These are phyloP conservation scores for Epichloe scottii DNA, from an alignment of 2,329 filamentous ascomycete genomes.

Conservation along the genomic window DNA sequence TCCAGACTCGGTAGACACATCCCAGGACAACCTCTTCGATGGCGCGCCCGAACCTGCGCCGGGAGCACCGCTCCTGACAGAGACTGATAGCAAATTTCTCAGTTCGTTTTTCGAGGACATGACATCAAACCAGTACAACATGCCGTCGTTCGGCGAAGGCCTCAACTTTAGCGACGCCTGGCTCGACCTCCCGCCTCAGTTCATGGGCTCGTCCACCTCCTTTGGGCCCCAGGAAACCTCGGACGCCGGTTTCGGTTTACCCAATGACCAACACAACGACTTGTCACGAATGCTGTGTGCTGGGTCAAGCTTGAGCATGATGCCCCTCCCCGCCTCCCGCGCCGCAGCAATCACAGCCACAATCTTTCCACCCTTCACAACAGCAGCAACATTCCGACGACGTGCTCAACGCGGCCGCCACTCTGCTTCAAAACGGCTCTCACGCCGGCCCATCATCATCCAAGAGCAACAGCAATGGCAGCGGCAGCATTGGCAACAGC, in stretches of 20 bases:
- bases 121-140: slow-evolving; percentile 35
- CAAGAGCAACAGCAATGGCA: slow-evolving; percentile 1
- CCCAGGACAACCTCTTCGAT: slow-evolving; percentile 34
- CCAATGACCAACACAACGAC: slow-evolving; percentile 8
- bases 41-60: slow-evolving; percentile 47
- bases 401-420: slow-evolving; percentile 43
- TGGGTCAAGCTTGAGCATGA: slow-evolving; percentile 22
- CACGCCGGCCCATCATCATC: background rate
- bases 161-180: slow-evolving; percentile 38
- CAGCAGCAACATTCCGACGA: slow-evolving; percentile 33
- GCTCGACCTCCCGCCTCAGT: slow-evolving; percentile 48
- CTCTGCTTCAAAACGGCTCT: slow-evolving; percentile 33
- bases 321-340: slow-evolving; percentile 23
- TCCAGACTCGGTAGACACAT: slow-evolving; percentile 32
- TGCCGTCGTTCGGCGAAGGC: slow-evolving; percentile 37
- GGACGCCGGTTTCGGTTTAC: slow-evolving; percentile 8
- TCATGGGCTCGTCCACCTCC: slow-evolving; percentile 54
- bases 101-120: slow-evolving; percentile 45
- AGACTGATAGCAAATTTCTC: slow-evolving; percentile 46
- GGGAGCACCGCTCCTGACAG: slow-evolving; percentile 52
- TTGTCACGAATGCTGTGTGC: slow-evolving; percentile 8
- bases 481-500: slow-evolving; percentile 16
- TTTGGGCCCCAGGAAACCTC: slow-evolving; percentile 37
- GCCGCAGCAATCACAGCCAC: slow-evolving; percentile 13
- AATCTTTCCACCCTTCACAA: background rate